Conservation (phyloP, 2,329 filamentous ascomycete genomes). For the Alternaria sp. region DNA sequence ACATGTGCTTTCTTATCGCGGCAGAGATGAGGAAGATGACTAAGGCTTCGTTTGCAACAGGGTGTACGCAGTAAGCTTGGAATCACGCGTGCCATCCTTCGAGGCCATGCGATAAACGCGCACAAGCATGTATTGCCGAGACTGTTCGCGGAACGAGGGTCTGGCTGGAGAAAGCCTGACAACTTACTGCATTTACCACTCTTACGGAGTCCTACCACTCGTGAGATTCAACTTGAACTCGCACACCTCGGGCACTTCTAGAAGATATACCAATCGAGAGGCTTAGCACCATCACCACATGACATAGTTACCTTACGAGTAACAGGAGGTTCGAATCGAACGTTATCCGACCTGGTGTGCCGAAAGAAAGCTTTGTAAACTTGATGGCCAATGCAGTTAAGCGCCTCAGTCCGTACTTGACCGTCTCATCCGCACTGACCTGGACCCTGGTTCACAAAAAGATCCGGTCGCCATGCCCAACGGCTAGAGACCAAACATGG, state of each 20-base stretch:
- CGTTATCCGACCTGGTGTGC: constrained; percentile 1
- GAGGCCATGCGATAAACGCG: constrained; percentile 4
- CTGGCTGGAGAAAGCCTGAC: not conserved
- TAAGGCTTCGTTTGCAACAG: constrained; percentile 8
- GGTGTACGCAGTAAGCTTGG: constrained; percentile 1
- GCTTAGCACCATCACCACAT: not conserved
- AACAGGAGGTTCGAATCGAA: not conserved
- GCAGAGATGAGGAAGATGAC: constrained; percentile 6
- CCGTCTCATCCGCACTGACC: not conserved
- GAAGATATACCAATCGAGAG: not conserved
- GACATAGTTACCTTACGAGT: not conserved
- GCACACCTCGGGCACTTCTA: not conserved
- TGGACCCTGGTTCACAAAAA: constrained; percentile 1
- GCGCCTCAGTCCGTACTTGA: constrained; percentile 3
- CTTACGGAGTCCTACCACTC: not conserved
- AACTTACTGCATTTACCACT: not conserved
- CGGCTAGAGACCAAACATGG: constrained; percentile 1
- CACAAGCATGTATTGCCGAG: not conserved
- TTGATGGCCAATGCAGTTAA: constrained; percentile 7
- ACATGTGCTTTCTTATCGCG: constrained; percentile 8
- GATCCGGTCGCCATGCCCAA: constrained; percentile 8
- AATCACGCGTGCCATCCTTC: constrained; percentile 3
- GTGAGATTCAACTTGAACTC: not conserved
- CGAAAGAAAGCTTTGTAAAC: not conserved
- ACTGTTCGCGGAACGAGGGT: not conserved